Conservation (phyloP, 495 filamentous ascomycete species). For the Haplographium delicatum region DNA sequence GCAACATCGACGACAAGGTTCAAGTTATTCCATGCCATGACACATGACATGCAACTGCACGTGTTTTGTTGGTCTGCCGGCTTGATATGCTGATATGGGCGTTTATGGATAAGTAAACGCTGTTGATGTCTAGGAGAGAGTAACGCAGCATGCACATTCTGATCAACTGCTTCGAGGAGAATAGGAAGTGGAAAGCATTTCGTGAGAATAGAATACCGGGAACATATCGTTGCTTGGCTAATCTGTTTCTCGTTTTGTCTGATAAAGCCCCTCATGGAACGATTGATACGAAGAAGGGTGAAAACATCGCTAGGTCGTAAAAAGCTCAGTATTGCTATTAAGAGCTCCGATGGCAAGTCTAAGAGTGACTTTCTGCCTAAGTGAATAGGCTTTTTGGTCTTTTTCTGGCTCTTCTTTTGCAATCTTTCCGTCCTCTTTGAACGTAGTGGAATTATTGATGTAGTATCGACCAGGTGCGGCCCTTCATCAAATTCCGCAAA, state of each 20-base stretch:
- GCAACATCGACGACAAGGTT: slow-evolving; percentile 47
- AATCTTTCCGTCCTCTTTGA: slow-evolving; percentile 45
- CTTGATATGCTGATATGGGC: slow-evolving; percentile 44
- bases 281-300: slow-evolving; percentile 32
- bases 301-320: slow-evolving; percentile 45
- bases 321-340: slow-evolving; percentile 36
- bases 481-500: no score
- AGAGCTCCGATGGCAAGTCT: slow-evolving; percentile 44
- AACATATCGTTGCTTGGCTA: slow-evolving; percentile 30
- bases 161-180: slow-evolving; percentile 35
- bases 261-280: slow-evolving; percentile 35
- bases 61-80: slow-evolving; percentile 32
- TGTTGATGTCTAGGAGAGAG: slow-evolving; percentile 33
- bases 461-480: slow-evolving; percentile 16
- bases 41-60: slow-evolving; percentile 49
- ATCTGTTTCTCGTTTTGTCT: slow-evolving; percentile 34
- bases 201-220: slow-evolving; percentile 40
- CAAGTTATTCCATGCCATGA: slow-evolving; percentile 47
- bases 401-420: slow-evolving; percentile 27
- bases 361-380: slow-evolving; percentile 25
- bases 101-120: slow-evolving; percentile 31
- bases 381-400: slow-evolving; percentile 32
- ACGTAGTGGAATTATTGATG: slow-evolving; percentile 32
- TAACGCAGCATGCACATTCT: slow-evolving; percentile 29
- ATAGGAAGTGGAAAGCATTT: slow-evolving; percentile 45